phyloP scores from a whole-genome alignment of 208 protist species.

The Trypanosoma melophagium region DNA sequence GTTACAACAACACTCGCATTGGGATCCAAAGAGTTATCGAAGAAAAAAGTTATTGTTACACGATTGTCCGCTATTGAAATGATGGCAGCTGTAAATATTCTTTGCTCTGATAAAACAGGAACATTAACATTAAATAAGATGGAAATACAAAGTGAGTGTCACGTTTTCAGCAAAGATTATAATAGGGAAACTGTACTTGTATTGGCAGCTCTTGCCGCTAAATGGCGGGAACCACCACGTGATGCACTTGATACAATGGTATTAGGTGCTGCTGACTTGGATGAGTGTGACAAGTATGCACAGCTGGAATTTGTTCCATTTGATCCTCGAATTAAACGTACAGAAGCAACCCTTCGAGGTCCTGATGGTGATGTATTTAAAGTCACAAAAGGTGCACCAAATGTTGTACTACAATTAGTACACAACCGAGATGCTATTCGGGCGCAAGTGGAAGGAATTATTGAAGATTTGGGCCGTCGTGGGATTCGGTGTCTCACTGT shows the following conservation, averaged over 20 bases:
- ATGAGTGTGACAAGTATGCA: constrained; percentile 79
- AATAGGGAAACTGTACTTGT: constrained; percentile 63
- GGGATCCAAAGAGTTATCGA: constrained; percentile 90
- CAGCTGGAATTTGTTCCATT: constrained; percentile 74
- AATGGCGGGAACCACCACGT: constrained; percentile 64
- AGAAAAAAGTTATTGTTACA: constrained; percentile 93
- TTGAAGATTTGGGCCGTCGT: constrained; percentile 61
- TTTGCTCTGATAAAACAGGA: constrained; percentile 95
- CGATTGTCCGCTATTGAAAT: constrained; percentile 92
- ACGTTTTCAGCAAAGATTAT: constrained; percentile 66
- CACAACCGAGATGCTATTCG: constrained; percentile 81
- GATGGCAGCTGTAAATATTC: constrained; percentile 50
- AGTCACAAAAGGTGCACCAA: constrained; percentile 87
- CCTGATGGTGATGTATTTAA: constrained; percentile 73
- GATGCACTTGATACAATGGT: constrained; percentile 88
- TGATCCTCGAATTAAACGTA: constrained; percentile 70
- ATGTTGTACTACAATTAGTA: constrained; percentile 78
- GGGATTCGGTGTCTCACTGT: constrained; percentile 78
- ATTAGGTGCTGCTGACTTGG: constrained; percentile 65
- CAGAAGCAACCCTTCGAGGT: constrained; percentile 60
- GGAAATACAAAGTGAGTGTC: constrained; percentile 79
- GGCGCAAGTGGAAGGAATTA: constrained; percentile 66
- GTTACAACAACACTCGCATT: constrained; percentile 89
- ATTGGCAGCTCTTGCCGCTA: constrained; percentile 78
- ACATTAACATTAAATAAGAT: constrained; percentile 95